These are phyloP conservation scores for Haplosporangium sp. DNA, from an alignment of 371 early-diverging fungal species.

Conservation along the genomic window DNA sequence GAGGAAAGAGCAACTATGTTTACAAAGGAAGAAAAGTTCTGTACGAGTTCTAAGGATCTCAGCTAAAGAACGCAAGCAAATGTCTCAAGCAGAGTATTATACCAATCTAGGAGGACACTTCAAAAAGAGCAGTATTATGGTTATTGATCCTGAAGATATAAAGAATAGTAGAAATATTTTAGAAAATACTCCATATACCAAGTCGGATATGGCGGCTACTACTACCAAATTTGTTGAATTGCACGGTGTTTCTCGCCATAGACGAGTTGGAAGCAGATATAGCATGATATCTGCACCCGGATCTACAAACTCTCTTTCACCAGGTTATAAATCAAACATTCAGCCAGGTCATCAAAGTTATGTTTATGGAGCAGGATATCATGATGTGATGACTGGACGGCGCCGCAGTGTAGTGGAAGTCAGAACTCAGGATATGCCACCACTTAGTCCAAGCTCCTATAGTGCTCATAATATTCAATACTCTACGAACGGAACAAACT, in stretches of 20 bases:
- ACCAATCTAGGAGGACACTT: slow-evolving; percentile 14
- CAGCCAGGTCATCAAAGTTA: background rate
- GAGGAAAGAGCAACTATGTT: background rate
- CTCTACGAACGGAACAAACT: background rate
- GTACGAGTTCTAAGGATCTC: slow-evolving; percentile 19
- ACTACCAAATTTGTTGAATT: slow-evolving; percentile 20
- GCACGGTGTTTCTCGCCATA: slow-evolving; percentile 9
- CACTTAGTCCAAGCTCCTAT: background rate
- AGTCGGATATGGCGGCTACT: slow-evolving; percentile 2
- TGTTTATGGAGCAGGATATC: slow-evolving; percentile 8
- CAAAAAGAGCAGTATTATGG: too few species aligned
- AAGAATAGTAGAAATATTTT: too few species aligned
- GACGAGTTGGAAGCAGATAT: background rate
- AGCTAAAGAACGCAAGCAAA: slow-evolving; percentile 38
- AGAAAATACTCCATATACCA: background rate
- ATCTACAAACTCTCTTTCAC: background rate
- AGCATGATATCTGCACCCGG: background rate
- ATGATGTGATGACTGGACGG: slow-evolving; percentile 3
- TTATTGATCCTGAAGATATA: background rate
- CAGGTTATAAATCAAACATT: background rate
- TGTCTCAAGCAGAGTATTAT: slow-evolving; percentile 50
- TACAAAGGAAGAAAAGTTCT: background rate
- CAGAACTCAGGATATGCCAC: background rate
- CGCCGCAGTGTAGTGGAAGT: background rate
- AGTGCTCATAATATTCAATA: background rate